Percentiles rank a stretch among this genome's conserved stretches.
These are phyloP conservation scores for Paramecium tetraurelia DNA, from an alignment of 73 alveolate genomes.

Conservation along the genomic window DNA sequence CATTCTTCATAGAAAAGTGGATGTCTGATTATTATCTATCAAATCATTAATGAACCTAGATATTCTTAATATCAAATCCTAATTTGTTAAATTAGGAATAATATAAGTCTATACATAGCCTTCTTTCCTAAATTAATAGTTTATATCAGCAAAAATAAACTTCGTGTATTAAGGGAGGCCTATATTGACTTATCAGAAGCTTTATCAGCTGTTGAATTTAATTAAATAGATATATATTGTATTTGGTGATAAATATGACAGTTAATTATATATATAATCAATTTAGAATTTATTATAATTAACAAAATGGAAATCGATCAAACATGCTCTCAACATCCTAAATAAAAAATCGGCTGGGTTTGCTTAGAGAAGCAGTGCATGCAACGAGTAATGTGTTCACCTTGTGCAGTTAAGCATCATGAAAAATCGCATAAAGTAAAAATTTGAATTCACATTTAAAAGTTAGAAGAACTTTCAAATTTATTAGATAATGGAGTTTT, in stretches of 20 bases:
- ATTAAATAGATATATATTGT: not conserved
- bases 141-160: not conserved
- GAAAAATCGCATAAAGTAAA: slow-evolving; percentile 49
- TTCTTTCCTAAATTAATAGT: not conserved
- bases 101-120: too few relatives aligned
- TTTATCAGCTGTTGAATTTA: not conserved
- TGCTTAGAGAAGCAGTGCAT: slow-evolving; percentile 52
- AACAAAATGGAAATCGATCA: slow-evolving; percentile 35
- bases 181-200: not conserved
- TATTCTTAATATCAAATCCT: not conserved
- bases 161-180: too few relatives aligned
- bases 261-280: not conserved
- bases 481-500: not conserved
- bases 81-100: not conserved
- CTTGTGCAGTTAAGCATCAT: slow-evolving; percentile 63
- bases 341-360: slow-evolving; percentile 45
- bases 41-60: not conserved
- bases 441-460: not conserved
- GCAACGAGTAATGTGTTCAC: slow-evolving; percentile 55
- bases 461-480: slow-evolving; percentile 41
- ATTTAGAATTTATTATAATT: not conserved
- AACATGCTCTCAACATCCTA: slow-evolving; percentile 47
- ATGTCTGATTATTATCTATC: not conserved
- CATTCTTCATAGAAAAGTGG: not conserved
- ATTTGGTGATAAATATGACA: not conserved